Evolutionary conservation across 2,329 filamentous ascomycete genomes (phyloP), one percentile per base, ranked within the genome.

Genomic region (Trichoderma harzianum): DNA sequence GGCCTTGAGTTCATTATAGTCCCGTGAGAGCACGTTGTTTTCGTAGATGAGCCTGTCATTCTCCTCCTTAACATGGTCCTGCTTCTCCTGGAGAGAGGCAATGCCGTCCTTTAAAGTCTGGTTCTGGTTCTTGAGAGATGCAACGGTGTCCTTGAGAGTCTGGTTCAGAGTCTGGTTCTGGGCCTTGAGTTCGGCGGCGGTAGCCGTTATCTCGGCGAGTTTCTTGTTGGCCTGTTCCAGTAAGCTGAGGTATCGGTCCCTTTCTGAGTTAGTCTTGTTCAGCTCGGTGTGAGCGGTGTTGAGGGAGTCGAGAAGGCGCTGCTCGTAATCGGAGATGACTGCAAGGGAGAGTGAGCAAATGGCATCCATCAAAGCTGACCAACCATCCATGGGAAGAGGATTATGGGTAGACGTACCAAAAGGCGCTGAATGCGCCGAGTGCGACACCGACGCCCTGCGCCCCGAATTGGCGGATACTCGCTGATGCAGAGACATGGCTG

Each of bases 211-310:
- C 57, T 80, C 78, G 26, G 78, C 75, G 32, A 80, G 72, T 73
- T 79, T 80, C 71, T 77, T 76, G 67, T 72, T 79, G 64, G 77
- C 76, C 69, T 76, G 74, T 43, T 80, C 77, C 51, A 77, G 74
- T 62, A 74, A 74, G 18, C 65, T 70, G 70, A 78, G 75, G 72
- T 79, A 78, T 39, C 72, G 73, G 69, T 78, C 76, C 34, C 73
- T 69, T 18, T 78, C 76, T 6, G 67, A 72, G 30, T 65, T 47
- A 66, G 71, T 67, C 69, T 75, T 76, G 75, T 78, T 78, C 64
- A 78, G 69, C 55, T 77, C 69, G 10, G 76, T 78, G 65, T 77
- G 73, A 61, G 76, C 74, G 34, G 72, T 58, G 69, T 74, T 74
- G 69, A 75, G 58, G 5, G 72, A 62, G 5, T 77, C 77, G 58